Evolutionary conservation across 352 stramenopile species (phyloP).

Genomic region (Globisporangium splendens): DNA sequence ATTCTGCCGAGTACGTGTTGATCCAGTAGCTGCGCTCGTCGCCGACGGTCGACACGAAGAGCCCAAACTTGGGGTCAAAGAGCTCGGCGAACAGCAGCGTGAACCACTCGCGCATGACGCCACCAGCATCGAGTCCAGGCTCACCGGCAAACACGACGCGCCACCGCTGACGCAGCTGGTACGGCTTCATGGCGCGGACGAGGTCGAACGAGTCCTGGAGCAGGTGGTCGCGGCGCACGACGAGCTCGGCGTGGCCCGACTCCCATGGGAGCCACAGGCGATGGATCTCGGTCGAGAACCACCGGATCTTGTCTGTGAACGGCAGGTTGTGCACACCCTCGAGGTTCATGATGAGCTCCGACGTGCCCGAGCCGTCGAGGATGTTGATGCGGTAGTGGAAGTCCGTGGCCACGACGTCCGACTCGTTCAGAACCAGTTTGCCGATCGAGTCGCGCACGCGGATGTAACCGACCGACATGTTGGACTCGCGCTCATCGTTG

Average conservation of each 20-base stretch:
- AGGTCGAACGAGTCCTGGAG: slow-evolving; percentile 86
- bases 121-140: slow-evolving; percentile 80
- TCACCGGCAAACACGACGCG: slow-evolving; percentile 86
- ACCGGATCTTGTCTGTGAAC: slow-evolving; percentile 74
- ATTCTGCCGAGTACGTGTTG: slow-evolving; percentile 63
- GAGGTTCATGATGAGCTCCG: slow-evolving; percentile 83
- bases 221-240: slow-evolving; percentile 75
- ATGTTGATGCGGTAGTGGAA: slow-evolving; percentile 85
- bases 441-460: slow-evolving; percentile 71
- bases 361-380: slow-evolving; percentile 57
- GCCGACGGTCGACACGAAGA: slow-evolving; percentile 71
- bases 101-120: slow-evolving; percentile 90
- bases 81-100: slow-evolving; percentile 77
- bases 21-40: slow-evolving; percentile 85
- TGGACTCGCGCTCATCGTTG: slow-evolving; percentile 55
- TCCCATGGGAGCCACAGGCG: slow-evolving; percentile 82
- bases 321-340: slow-evolving; percentile 75
- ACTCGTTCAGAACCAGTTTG: slow-evolving; percentile 75
- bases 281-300: slow-evolving; percentile 83
- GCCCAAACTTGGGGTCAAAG: slow-evolving; percentile 73
- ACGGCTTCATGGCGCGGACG: slow-evolving; percentile 73
- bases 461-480: slow-evolving; percentile 72
- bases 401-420: slow-evolving; percentile 68
- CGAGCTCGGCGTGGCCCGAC: slow-evolving; percentile 71
- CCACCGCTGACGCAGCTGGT: slow-evolving; percentile 80